Percentiles rank a stretch among this genome's conserved stretches.
Conservation (phyloP, 306 rosid species). For the Nissolia schottii region DNA sequence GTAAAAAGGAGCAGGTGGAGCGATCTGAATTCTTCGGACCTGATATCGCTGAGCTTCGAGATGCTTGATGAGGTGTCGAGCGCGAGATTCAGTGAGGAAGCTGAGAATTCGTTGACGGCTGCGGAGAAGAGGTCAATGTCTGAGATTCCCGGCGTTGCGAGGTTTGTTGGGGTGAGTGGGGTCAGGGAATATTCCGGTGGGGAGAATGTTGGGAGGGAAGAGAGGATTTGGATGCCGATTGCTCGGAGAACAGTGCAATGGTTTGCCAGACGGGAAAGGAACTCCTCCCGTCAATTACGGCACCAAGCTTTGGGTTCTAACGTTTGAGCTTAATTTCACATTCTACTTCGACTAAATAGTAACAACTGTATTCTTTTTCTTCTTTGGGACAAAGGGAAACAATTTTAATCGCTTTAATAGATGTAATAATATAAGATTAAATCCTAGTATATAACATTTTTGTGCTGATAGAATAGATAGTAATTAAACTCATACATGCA, state of each 20-base stretch:
- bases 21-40: conserved; percentile 66
- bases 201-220: conserved; percentile 44
- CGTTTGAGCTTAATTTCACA: conserved; percentile 26
- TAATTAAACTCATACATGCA: too few relatives aligned
- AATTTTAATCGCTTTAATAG: too few relatives aligned
- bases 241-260: conserved; percentile 62
- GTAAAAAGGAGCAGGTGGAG: conserved; percentile 76
- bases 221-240: conserved; percentile 72
- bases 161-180: conserved; percentile 41
- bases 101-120: conserved; percentile 24
- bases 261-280: conserved; percentile 61
- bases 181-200: conserved; percentile 19
- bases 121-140: conserved; percentile 68
- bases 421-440: too few relatives aligned
- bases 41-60: conserved; percentile 63
- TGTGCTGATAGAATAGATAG: too few relatives aligned
- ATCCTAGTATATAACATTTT: too few relatives aligned
- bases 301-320: conserved; percentile 21
- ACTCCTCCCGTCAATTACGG: conserved; percentile 23
- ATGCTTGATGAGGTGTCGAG: conserved; percentile 55
- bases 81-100: conserved; percentile 41
- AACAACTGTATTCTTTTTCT: background rate
- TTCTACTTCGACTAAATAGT: background rate
- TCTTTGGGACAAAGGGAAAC: too few relatives aligned
- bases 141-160: conserved; percentile 66